Base-by-base conservation (phyloP, 768 basidiomycete species). In the Agaricus subrufescens region DNA sequence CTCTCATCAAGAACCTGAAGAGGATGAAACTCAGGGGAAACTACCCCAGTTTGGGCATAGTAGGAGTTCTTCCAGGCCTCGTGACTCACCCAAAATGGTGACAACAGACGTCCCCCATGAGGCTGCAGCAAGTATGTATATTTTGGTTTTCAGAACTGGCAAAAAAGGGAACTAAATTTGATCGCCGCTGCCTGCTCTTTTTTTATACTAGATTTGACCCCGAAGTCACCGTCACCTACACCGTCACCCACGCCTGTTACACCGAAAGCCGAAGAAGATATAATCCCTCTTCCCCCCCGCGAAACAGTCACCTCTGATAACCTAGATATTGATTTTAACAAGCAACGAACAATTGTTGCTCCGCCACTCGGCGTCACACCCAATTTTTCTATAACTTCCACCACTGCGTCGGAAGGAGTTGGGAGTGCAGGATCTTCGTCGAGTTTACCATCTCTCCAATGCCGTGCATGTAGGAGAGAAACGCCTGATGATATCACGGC, bases 401-500 rank as follows among this genome's bases (percentile, higher is more conserved):
- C 42, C 26, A 31, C 29, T 37, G 30, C 30, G 48, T 56, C 54
- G 3, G 54, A 56, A n/a, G 54, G 48, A 31, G 34, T 47, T 30
- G 53, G 48, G 12, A 42, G 42, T 44, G 34, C 19, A n/a, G 54
- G 47, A 15, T 47, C 53, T 1, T 52, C 30, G 34, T 44, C 58
- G 48, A 60, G 58, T 56, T 58, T 52, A 10, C 63, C 65, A 49
- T 65, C 63, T 4, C 62, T 82, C 48, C 77, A 83, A 46, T 85
- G 81, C 54, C 75, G 84, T 27, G 65, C 74, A 1, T 85, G 83
- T 59, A 67, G 71, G 4, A 63, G 68, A 26, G 75, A 83, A 51
- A 73, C 75, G 1, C 81, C 80, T 51, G 73, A 76, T 37, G 75
- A 83, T 56, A 74, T 77, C 45, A 84, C 80, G 2, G 83, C 77